These are phyloP conservation scores for Suhomyces panamericanus DNA, from an alignment of 1,139 yeast genomes.

Conservation along the genomic window DNA sequence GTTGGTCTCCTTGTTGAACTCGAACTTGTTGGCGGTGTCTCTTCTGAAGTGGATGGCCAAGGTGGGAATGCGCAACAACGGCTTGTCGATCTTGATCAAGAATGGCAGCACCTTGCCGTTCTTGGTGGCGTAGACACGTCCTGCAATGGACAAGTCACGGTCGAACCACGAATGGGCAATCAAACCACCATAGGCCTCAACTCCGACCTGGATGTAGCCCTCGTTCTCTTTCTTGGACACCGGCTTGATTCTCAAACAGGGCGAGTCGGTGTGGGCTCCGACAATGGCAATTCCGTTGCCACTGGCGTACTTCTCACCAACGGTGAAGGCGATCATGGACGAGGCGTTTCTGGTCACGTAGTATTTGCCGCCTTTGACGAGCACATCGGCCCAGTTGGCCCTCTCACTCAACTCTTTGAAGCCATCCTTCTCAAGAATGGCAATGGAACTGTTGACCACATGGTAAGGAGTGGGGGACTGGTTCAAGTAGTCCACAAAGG, in stretches of 20 bases:
- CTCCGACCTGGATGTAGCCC: conserved; percentile 88
- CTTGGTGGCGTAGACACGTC: conserved; percentile 72
- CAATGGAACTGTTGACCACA: conserved; percentile 70
- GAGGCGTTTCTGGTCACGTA: conserved; percentile 85
- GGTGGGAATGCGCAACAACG: conserved; percentile 88
- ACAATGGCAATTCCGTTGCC: conserved; percentile 85
- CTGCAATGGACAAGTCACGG: conserved; percentile 88
- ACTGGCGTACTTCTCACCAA: conserved; percentile 71
- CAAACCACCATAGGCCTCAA: conserved; percentile 94
- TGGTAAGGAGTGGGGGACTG: conserved; percentile 94
- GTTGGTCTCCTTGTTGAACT: conserved; percentile 86
- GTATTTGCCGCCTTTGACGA: conserved; percentile 64
- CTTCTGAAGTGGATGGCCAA: conserved; percentile 90
- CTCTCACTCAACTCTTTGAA: conserved; percentile 75
- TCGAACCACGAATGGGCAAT: conserved; percentile 94
- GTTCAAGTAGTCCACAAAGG: conserved; percentile 77
- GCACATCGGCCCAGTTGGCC: conserved; percentile 62
- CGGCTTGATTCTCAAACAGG: conserved; percentile 92
- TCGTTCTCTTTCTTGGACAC: conserved; percentile 68
- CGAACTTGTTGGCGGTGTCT: conserved; percentile 74
- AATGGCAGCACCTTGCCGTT: conserved; percentile 58
- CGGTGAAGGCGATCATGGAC: conserved; percentile 81
- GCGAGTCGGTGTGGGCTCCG: conserved; percentile 96
- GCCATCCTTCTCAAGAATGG: conserved; percentile 56
- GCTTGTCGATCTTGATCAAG: conserved; percentile 77